Evolutionary conservation across 108 stramenopile species (phyloP).

Genomic region (Bacterosira constricta): DNA sequence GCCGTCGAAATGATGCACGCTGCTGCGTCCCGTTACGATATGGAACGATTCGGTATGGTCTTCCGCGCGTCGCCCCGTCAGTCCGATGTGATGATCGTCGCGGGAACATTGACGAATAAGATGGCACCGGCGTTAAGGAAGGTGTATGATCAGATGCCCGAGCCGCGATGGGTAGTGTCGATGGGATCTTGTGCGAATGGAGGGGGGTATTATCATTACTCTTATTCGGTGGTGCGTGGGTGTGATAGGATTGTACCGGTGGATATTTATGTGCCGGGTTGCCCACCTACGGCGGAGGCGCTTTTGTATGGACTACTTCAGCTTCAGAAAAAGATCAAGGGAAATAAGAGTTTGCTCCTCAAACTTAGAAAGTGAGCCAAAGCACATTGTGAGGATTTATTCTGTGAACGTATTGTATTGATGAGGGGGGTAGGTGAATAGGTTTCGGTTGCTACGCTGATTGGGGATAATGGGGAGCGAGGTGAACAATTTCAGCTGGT

Average conservation of each 20-base stretch:
- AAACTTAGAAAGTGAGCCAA: slow-evolving; percentile 90
- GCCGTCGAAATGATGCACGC: slow-evolving; percentile 99
- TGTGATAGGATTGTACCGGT: slow-evolving; percentile 99
- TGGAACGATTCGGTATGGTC: slow-evolving; percentile 99
- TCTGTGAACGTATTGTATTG: no score
- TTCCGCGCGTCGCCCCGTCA: slow-evolving; percentile 94
- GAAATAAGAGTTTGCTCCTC: slow-evolving; percentile 92
- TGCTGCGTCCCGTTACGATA: slow-evolving; percentile 98
- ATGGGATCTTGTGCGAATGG: slow-evolving; percentile 99
- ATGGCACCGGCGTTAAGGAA: slow-evolving; percentile 99
- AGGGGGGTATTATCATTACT: slow-evolving; percentile 99
- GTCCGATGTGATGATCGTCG: slow-evolving; percentile 99
- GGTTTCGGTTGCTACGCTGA: no score
- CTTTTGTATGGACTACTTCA: slow-evolving; percentile 97
- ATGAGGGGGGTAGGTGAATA: no score
- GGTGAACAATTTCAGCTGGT: no score
- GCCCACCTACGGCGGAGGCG: slow-evolving; percentile 98
- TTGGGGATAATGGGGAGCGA: no score
- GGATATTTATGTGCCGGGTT: slow-evolving; percentile 99
- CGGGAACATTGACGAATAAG: slow-evolving; percentile 99
- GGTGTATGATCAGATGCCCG: slow-evolving; percentile 99
- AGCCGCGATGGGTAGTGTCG: slow-evolving; percentile 98
- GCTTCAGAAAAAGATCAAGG: slow-evolving; percentile 99
- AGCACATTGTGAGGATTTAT: no score
- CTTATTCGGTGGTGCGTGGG: slow-evolving; percentile 97